These are phyloP conservation scores for Cadophora sp. DNA, from an alignment of 2,329 filamentous ascomycete species.

Conservation along the genomic window DNA sequence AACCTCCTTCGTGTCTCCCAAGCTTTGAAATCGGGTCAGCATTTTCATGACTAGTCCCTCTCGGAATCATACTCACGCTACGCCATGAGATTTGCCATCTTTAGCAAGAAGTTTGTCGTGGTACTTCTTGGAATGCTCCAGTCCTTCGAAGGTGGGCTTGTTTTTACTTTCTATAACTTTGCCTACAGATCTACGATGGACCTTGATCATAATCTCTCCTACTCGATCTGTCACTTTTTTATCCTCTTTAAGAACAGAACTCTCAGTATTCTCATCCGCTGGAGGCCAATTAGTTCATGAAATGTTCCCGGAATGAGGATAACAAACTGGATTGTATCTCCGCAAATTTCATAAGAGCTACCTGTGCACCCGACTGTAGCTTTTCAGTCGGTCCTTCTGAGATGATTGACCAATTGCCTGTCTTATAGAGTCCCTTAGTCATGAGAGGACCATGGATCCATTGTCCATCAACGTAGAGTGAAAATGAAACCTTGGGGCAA, in stretches of 20 bases:
- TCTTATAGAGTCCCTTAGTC: not conserved
- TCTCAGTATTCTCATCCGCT: not conserved
- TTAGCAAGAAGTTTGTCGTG: conserved; percentile 16
- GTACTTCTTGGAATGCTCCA: conserved; percentile 2
- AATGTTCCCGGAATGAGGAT: too few relatives aligned
- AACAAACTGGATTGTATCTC: conserved; percentile 13
- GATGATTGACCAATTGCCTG: not conserved
- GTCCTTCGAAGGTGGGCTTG: not conserved
- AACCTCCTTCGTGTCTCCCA: not conserved
- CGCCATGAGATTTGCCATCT: conserved; percentile 13
- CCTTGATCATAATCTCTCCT: not conserved
- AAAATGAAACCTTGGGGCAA: not conserved
- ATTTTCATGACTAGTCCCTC: not conserved
- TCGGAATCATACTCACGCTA: not conserved
- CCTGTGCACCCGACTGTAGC: not conserved
- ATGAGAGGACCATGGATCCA: not conserved
- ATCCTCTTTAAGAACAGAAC: not conserved
- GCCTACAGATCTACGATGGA: conserved; percentile 1
- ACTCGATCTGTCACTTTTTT: not conserved
- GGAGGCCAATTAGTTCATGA: not conserved
- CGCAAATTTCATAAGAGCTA: not conserved
- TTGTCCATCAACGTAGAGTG: conserved; percentile 12
- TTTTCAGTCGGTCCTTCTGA: not conserved
- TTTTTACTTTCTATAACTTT: not conserved
- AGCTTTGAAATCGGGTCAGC: not conserved